These are phyloP conservation scores for Nyssa sinensis DNA, from an alignment of 148 eudicot genomes.

Conservation along the genomic window DNA sequence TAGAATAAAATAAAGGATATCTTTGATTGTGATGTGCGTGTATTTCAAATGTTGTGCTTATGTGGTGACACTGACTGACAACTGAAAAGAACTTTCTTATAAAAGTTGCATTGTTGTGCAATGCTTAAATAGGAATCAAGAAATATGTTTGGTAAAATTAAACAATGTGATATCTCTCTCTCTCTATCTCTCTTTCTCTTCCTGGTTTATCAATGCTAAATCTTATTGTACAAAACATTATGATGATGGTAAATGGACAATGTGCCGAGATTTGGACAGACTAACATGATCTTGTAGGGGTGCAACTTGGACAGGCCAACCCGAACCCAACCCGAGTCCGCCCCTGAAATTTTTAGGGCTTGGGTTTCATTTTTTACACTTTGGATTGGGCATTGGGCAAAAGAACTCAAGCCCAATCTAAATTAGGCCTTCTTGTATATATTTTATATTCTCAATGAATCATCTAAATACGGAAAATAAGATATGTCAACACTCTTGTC, in stretches of 20 bases:
- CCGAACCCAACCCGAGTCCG: no score
- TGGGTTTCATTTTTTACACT: no score
- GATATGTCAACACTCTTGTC: neutral
- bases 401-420: no score
- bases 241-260: neutral
- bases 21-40: neutral
- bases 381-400: no score
- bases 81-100: neutral
- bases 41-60: neutral
- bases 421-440: no score
- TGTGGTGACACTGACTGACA: neutral
- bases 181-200: no score
- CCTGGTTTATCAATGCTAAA: neutral
- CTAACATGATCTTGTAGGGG: neutral
- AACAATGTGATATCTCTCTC: no score
- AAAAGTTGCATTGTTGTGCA: neutral
- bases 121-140: neutral
- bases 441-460: neutral
- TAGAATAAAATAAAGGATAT: no score
- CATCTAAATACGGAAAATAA: neutral
- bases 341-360: no score
- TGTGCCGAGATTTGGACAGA: no score
- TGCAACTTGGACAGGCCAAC: no score
- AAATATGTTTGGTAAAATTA: no score
- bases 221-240: neutral